Conservation (phyloP, 148 eudicot species). For the Silene uniflora region DNA sequence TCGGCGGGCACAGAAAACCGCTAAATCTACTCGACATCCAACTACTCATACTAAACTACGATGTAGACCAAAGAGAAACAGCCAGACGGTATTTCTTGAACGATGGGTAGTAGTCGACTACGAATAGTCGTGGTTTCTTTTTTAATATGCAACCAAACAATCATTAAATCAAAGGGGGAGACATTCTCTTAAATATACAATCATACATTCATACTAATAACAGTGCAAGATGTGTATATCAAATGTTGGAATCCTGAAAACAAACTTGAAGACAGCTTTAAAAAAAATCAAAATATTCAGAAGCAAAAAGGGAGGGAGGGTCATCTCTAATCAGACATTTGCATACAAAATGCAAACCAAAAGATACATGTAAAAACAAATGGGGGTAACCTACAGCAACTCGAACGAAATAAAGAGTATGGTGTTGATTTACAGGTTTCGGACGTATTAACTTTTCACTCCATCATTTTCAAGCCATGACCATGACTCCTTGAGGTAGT, state of each 20-base stretch:
- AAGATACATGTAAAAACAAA: conserved; percentile 16
- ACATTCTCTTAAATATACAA: neutral
- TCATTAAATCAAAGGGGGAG: too few species aligned
- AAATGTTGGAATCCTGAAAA: neutral
- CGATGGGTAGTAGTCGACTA: too few species aligned
- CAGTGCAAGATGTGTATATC: neutral
- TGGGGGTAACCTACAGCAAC: conserved; percentile 12
- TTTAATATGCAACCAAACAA: too few species aligned
- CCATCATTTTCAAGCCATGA: conserved; percentile 23
- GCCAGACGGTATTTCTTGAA: too few species aligned
- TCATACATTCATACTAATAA: neutral
- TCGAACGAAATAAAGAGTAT: conserved; percentile 5
- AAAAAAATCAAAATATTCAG: conserved; percentile 4
- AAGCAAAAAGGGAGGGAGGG: neutral
- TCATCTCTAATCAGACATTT: conserved; percentile 16
- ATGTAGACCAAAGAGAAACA: too few species aligned
- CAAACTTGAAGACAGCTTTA: neutral
- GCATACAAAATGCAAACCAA: conserved; percentile 31
- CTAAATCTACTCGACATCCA: too few species aligned
- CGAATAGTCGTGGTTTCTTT: too few species aligned
- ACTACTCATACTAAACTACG: too few species aligned
- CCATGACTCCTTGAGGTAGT: conserved; percentile 5
- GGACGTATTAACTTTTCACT: conserved; percentile 16
- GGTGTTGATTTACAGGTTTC: conserved; percentile 34
- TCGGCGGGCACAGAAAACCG: too few species aligned